phyloP scores from a whole-genome alignment of 2,329 filamentous ascomycete genomes.

The Cladophialophora psammophila region DNA sequence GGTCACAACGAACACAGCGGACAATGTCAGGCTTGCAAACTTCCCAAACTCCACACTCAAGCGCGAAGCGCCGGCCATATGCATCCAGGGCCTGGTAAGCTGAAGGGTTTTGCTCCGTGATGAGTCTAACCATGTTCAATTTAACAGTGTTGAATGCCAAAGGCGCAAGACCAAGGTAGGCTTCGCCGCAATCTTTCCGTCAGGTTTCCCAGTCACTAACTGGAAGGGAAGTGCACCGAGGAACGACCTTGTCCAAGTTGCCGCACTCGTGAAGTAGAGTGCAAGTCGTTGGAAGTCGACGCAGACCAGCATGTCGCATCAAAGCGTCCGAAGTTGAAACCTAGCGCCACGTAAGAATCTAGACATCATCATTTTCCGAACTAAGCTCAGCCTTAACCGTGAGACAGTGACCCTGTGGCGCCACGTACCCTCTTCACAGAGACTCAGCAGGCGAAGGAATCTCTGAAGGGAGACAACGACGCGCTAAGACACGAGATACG shows the following conservation, averaged over 20 bases:
- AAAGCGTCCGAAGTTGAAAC: background rate
- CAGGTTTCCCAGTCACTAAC: background rate
- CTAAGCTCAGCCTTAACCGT: background rate
- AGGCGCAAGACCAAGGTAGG: background rate
- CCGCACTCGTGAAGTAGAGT: background rate
- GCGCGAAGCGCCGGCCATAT: background rate
- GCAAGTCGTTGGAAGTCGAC: background rate
- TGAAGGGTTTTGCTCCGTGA: background rate
- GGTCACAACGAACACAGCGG: background rate
- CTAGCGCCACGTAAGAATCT: background rate
- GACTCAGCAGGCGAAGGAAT: background rate
- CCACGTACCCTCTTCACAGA: background rate
- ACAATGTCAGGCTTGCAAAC: background rate
- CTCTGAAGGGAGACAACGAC: background rate
- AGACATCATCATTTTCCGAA: background rate
- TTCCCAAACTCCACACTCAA: background rate
- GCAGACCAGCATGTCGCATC: background rate
- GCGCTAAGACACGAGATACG: background rate
- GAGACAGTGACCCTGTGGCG: background rate
- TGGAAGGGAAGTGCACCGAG: background rate
- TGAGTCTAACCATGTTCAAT: background rate
- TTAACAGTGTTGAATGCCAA: background rate
- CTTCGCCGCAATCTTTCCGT: background rate
- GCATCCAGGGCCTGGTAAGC: background rate
- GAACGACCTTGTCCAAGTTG: background rate